Percentiles rank a stretch among this genome's conserved stretches.
Conservation (phyloP, 2,329 filamentous ascomycete species). For the Clarireedia monteithiana region DNA sequence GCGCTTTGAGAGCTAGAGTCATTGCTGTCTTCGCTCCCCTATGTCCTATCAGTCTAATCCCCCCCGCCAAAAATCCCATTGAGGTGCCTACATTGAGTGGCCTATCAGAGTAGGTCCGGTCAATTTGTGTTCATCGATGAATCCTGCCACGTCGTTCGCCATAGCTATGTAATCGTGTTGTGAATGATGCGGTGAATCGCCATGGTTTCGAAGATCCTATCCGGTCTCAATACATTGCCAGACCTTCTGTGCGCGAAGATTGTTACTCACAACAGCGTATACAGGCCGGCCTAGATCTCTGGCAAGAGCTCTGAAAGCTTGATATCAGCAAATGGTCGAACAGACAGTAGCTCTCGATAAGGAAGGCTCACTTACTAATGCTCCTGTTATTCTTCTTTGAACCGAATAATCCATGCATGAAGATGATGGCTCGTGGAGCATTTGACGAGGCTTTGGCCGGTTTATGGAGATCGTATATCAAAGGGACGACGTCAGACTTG, state of each 20-base stretch:
- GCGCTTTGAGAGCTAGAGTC: slow-evolving; percentile 68
- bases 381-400: slow-evolving; percentile 92
- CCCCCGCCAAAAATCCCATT: not conserved
- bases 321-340: slow-evolving; percentile 10
- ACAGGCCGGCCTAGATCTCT: slow-evolving; percentile 73
- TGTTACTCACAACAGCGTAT: slow-evolving; percentile 64
- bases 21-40: slow-evolving; percentile 92
- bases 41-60: slow-evolving; percentile 7
- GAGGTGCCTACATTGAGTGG: slow-evolving; percentile 69
- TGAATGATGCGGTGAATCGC: slow-evolving; percentile 71
- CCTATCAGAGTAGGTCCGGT: slow-evolving; percentile 71
- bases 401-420: slow-evolving; percentile 89
- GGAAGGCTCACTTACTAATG: slow-evolving; percentile 71
- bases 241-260: not conserved
- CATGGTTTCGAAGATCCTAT: slow-evolving; percentile 87
- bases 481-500: slow-evolving; percentile 14
- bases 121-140: slow-evolving; percentile 67
- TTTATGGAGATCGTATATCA: slow-evolving; percentile 62
- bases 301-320: slow-evolving; percentile 57
- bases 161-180: slow-evolving; percentile 76
- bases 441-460: slow-evolving; percentile 41
- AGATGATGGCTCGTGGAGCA: slow-evolving; percentile 59
- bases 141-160: slow-evolving; percentile 74
- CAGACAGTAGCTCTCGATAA: not conserved
- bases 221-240: not conserved